Evolutionary conservation across 1,284 basidiomycete species (phyloP).

Genomic region (Phaffia rhodozyma): DNA sequence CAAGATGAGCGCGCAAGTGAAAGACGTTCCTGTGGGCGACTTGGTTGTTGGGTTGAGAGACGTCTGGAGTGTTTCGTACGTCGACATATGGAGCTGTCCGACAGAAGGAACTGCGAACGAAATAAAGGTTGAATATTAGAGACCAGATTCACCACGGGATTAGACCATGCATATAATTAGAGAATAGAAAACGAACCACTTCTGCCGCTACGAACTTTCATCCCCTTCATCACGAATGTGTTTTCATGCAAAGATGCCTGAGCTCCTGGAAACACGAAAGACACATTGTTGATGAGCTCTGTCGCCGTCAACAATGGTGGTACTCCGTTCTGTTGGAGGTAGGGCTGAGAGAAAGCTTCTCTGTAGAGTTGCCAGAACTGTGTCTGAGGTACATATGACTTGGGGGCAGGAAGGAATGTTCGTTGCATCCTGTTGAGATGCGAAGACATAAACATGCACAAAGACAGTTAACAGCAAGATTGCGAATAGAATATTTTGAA

Average conservation of each 20-base stretch:
- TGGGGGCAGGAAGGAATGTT: slow-evolving; percentile 31
- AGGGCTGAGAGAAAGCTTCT: slow-evolving; percentile 27
- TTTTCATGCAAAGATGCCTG: no score
- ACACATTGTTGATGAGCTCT: slow-evolving; percentile 33
- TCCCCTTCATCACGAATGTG: no score
- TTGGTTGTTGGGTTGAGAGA: background rate
- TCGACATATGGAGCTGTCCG: no score
- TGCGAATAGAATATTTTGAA: no score
- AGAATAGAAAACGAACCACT: no score
- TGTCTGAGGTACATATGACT: slow-evolving; percentile 31
- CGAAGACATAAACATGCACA: background rate
- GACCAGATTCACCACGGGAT: no score
- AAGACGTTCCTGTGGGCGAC: slow-evolving; percentile 28
- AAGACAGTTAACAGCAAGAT: background rate
- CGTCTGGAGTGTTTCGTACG: background rate
- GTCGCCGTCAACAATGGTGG: slow-evolving; percentile 31
- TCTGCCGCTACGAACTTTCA: no score
- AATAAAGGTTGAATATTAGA: no score
- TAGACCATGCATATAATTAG: no score
- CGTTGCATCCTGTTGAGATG: slow-evolving; percentile 32
- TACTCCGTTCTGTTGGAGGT: slow-evolving; percentile 20
- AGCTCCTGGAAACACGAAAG: no score
- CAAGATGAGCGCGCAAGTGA: slow-evolving; percentile 30
- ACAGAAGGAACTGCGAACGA: no score
- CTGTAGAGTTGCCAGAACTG: slow-evolving; percentile 35